Evolutionary conservation across 2,329 filamentous ascomycete genomes (phyloP).

Genomic region (Fusarium newnesense): DNA sequence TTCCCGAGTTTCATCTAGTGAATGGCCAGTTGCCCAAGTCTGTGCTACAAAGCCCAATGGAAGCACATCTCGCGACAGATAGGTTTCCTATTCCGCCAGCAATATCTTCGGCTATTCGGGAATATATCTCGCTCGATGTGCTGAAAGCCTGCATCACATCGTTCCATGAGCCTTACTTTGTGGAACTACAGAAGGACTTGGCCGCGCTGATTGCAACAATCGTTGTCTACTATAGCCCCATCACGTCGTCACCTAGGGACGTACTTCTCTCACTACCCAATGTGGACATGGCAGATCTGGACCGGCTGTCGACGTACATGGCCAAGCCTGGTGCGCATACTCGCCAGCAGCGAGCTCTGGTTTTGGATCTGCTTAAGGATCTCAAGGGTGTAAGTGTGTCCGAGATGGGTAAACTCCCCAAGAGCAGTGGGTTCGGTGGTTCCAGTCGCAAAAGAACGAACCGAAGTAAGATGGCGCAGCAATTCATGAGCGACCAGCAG

Average conservation of each 20-base stretch:
- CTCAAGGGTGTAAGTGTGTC: constrained; percentile 92
- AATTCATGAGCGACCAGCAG: constrained; percentile 69
- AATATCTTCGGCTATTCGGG: constrained; percentile 76
- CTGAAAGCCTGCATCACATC: constrained; percentile 90
- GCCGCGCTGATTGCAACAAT: constrained; percentile 89
- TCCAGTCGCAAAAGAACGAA: constrained; percentile 43
- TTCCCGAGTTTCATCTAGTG: constrained; percentile 81
- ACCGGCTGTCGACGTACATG: constrained; percentile 70
- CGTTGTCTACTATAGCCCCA: constrained; percentile 76
- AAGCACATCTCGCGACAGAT: constrained; percentile 46
- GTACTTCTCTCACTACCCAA: constrained; percentile 85
- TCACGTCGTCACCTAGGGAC: constrained; percentile 75
- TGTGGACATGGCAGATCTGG: constrained; percentile 75
- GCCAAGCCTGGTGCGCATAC: constrained; percentile 67
- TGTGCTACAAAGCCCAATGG: constrained; percentile 36
- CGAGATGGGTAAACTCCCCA: constrained; percentile 86
- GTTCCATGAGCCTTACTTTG: constrained; percentile 95
- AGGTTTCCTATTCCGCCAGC: constrained; percentile 61
- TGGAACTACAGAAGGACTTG: constrained; percentile 93
- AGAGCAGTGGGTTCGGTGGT: constrained; percentile 55
- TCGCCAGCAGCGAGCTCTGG: constrained; percentile 81
- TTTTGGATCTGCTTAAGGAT: constrained; percentile 86
- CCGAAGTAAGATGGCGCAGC: constrained; percentile 67
- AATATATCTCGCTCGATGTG: constrained; percentile 90
- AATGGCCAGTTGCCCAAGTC: constrained; percentile 45